Evolutionary conservation across 129 eudicot genomes (phyloP).

Genomic region (Glebionis coronaria): DNA sequence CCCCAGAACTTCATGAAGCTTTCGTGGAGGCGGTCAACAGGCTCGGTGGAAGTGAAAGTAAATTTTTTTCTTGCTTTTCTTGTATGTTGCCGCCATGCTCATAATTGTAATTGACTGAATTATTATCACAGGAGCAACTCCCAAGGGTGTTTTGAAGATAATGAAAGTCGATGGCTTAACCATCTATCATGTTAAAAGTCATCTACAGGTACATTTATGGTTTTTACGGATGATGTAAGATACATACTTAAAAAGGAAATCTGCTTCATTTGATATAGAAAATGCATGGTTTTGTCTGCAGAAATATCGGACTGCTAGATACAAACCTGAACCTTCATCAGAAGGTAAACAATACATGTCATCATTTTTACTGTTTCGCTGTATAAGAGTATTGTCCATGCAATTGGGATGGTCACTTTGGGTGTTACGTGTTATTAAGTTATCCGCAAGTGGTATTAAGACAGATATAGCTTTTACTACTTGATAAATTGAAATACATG

Average conservation of each 20-base stretch:
- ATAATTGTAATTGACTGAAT: background rate
- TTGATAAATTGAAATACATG: background rate
- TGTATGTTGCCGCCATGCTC: background rate
- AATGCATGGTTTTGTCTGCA: conserved; percentile 39
- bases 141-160: conserved; percentile 87
- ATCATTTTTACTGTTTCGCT: background rate
- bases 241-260: background rate
- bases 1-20: conserved; percentile 96
- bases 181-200: conserved; percentile 97
- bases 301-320: conserved; percentile 98
- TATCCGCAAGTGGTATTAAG: background rate
- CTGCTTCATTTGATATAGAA: conserved; percentile 12
- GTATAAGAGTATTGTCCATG: background rate
- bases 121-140: conserved; percentile 80
- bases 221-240: background rate
- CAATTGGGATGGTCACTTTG: conserved; percentile 1
- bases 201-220: conserved; percentile 66
- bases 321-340: conserved; percentile 73
- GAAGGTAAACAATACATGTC: conserved; percentile 12
- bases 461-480: background rate
- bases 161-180: conserved; percentile 93
- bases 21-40: conserved; percentile 90
- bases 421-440: conserved; percentile 3
- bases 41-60: conserved; percentile 99
- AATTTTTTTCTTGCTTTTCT: background rate